These are phyloP conservation scores for Nicotiana tabacum DNA, from an alignment of 257 asterid species.

Conservation along the genomic window DNA sequence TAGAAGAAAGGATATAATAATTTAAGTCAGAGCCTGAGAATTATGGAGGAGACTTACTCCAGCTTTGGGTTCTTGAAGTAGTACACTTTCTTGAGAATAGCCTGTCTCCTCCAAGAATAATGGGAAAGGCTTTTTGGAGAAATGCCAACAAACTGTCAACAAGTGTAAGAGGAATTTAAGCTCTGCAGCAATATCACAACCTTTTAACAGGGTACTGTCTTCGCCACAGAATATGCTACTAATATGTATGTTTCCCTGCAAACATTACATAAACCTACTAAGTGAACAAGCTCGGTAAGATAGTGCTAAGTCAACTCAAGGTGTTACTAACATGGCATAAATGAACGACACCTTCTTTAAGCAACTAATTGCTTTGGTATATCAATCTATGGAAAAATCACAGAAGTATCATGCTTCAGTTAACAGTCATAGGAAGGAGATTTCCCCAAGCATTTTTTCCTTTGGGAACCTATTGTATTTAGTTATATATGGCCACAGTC, in stretches of 20 bases:
- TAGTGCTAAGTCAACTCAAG: background rate
- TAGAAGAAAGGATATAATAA: background rate
- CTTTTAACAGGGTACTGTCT: slow-evolving; percentile 71
- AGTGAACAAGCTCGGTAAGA: slow-evolving; percentile 6
- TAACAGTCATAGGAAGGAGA: background rate
- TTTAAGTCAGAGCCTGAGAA: background rate
- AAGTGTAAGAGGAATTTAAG: slow-evolving; percentile 70
- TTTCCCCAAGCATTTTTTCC: background rate
- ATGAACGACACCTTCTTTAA: background rate
- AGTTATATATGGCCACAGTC: background rate
- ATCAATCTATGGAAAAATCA: background rate
- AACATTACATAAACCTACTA: slow-evolving; percentile 12
- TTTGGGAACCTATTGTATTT: background rate
- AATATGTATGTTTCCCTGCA: slow-evolving; percentile 78
- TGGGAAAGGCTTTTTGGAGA: slow-evolving; percentile 84
- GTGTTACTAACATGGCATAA: background rate
- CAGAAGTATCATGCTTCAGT: background rate
- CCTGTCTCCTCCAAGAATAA: slow-evolving; percentile 91
- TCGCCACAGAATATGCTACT: slow-evolving; percentile 76
- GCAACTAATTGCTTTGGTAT: background rate
- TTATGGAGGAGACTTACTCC: slow-evolving; percentile 57
- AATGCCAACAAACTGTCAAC: slow-evolving; percentile 93
- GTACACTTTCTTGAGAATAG: slow-evolving; percentile 69
- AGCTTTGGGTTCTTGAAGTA: slow-evolving; percentile 97
- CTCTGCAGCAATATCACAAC: slow-evolving; percentile 70